Conservation (phyloP, 2,329 filamentous ascomycete species). For the Trichoderma guizhouense region DNA sequence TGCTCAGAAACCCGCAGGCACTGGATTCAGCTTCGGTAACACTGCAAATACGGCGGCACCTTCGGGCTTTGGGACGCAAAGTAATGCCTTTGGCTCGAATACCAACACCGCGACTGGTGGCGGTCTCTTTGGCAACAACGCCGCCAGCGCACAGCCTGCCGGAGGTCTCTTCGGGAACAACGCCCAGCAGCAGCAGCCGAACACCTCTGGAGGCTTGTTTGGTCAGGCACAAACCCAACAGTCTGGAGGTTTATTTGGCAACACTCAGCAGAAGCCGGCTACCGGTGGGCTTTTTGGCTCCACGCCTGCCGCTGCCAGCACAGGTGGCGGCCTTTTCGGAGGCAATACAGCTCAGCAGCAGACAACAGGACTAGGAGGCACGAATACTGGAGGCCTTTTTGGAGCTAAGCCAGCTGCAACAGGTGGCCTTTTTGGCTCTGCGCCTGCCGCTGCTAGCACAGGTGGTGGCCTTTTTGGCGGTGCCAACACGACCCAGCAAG, state of each 20-base stretch:
- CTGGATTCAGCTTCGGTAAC: conserved; percentile 43
- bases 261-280: conserved; percentile 39
- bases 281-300: conserved; percentile 37
- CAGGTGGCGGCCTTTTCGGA: conserved; percentile 45
- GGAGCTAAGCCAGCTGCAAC: conserved; percentile 37
- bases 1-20: conserved; percentile 35
- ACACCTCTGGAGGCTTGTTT: conserved; percentile 32
- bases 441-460: conserved; percentile 32
- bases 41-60: conserved; percentile 31
- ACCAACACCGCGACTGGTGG: conserved; percentile 23
- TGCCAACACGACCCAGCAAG: conserved; percentile 35
- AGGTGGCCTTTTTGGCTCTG: conserved; percentile 41
- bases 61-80: conserved; percentile 26
- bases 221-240: conserved; percentile 34
- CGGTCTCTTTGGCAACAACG: conserved; percentile 41
- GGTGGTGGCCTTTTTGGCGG: conserved; percentile 45
- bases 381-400: conserved; percentile 40
- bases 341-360: conserved; percentile 42
- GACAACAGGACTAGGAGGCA: conserved; percentile 34
- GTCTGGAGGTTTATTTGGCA: conserved; percentile 45
- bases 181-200: conserved; percentile 31
- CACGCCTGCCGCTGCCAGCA: conserved; percentile 27
- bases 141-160: conserved; percentile 25
- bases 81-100: conserved; percentile 38
- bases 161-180: conserved; percentile 43